A percentile compares a stretch with the other conserved stretches of the same genome.
These are phyloP conservation scores for Sphaerulina vaccinii DNA, from an alignment of 2,329 filamentous ascomycete genomes.

Conservation along the genomic window DNA sequence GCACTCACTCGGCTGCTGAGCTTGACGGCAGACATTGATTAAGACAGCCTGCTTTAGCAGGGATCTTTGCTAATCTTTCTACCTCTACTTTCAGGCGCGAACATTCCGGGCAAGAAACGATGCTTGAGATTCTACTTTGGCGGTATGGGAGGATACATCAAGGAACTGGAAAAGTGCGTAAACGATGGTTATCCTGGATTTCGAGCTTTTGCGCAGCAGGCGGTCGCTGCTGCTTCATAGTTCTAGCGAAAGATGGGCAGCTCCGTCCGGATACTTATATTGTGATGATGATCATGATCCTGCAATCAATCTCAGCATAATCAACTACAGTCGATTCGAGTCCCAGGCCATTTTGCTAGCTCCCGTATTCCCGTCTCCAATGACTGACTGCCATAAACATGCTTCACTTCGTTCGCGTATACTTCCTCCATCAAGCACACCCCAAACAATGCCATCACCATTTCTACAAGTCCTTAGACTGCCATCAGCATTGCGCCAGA, in stretches of 20 bases:
- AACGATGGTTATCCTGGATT: slow-evolving; percentile 25
- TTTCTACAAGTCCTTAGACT: slow-evolving; percentile 10
- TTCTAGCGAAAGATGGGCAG: not conserved
- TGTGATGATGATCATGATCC: not conserved
- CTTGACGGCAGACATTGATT: no score
- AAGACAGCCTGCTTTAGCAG: not conserved
- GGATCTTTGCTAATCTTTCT: no score
- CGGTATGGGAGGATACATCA: slow-evolving; percentile 27
- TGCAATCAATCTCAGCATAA: not conserved
- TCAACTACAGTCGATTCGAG: not conserved
- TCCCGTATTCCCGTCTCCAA: no score
- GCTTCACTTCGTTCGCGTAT: no score
- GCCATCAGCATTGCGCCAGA: slow-evolving; percentile 13
- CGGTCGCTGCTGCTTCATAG: not conserved
- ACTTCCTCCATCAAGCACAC: no score
- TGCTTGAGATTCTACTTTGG: slow-evolving; percentile 31
- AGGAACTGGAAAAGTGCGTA: slow-evolving; percentile 23
- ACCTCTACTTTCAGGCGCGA: no score
- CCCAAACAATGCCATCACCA: slow-evolving; percentile 12
- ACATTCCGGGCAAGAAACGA: slow-evolving; percentile 28
- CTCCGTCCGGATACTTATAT: not conserved
- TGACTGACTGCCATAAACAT: no score
- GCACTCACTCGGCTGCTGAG: no score
- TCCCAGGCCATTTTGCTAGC: no score
- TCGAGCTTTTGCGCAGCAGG: slow-evolving; percentile 18